Evolutionary conservation across 2,329 filamentous ascomycete genomes (phyloP).

Genomic region (Chalara sp.): DNA sequence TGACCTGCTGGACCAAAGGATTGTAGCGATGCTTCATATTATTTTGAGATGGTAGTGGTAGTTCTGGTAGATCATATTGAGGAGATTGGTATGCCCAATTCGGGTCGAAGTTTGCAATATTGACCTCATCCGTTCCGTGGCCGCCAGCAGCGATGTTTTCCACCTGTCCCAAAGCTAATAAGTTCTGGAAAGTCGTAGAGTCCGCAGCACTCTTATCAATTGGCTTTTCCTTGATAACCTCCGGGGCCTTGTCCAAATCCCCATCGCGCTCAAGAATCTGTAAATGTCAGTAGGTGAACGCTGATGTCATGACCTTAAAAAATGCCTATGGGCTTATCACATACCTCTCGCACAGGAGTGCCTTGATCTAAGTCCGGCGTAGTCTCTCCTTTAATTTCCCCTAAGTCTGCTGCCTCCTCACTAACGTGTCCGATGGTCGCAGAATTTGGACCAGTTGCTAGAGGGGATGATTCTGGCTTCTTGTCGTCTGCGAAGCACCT

Average conservation of each 20-base stretch:
- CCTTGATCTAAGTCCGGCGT: constrained; percentile 59
- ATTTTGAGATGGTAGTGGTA: constrained; percentile 53
- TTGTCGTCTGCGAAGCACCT: constrained; percentile 25
- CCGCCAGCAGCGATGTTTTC: constrained; percentile 21
- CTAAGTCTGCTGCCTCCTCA: constrained; percentile 56
- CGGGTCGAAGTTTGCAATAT: constrained; percentile 17
- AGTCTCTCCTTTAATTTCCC: constrained; percentile 47
- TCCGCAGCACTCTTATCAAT: constrained; percentile 26
- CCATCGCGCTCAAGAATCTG: constrained; percentile 59
- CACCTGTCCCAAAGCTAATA: constrained; percentile 24
- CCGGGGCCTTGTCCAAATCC: constrained; percentile 53
- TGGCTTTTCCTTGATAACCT: constrained; percentile 57
- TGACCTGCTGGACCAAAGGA: constrained; percentile 77
- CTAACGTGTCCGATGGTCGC: constrained; percentile 51
- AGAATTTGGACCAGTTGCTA: constrained; percentile 39
- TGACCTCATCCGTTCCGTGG: constrained; percentile 12
- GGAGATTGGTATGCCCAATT: too few species aligned
- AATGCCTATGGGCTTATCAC: constrained; percentile 13
- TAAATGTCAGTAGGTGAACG: constrained; percentile 7
- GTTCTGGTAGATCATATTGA: constrained; percentile 68
- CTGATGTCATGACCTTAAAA: background rate
- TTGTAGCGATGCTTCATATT: constrained; percentile 80
- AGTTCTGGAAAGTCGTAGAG: constrained; percentile 24
- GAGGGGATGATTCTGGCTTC: constrained; percentile 3
- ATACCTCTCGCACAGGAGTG: constrained; percentile 59